These are phyloP conservation scores for Talaromyces rugulosus DNA, from an alignment of 2,329 filamentous ascomycete genomes.

Conservation along the genomic window DNA sequence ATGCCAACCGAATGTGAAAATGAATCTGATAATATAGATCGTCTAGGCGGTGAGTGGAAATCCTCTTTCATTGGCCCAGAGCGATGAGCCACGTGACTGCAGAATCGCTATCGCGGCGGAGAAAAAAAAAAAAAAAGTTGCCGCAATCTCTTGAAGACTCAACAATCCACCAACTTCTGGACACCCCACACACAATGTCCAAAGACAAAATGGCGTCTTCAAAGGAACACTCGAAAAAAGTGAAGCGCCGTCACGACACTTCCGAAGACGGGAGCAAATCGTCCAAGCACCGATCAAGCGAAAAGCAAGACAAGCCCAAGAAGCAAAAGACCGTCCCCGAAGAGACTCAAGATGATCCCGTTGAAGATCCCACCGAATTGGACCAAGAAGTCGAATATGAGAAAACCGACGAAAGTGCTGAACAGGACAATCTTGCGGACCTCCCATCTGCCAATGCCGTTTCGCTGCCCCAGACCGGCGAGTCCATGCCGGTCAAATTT, in stretches of 20 bases:
- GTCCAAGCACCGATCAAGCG: conserved; percentile 14
- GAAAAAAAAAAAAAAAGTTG: neutral
- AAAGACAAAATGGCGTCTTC: conserved; percentile 35
- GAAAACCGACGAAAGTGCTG: conserved; percentile 35
- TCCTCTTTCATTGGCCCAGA: neutral
- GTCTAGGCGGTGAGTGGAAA: neutral
- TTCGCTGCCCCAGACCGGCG: conserved; percentile 55
- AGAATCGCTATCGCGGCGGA: neutral
- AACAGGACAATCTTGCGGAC: conserved; percentile 37
- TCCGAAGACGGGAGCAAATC: conserved; percentile 19
- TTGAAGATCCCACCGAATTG: conserved; percentile 14
- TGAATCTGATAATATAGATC: neutral
- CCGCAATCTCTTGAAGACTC: neutral
- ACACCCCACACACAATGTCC: conserved; percentile 13
- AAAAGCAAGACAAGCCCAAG: conserved; percentile 26
- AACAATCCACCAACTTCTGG: neutral
- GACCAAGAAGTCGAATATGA: conserved; percentile 32
- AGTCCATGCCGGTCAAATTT: conserved; percentile 61
- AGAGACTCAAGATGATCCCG: neutral
- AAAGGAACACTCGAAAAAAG: conserved; percentile 38
- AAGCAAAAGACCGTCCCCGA: conserved; percentile 16
- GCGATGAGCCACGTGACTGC: neutral
- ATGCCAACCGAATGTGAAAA: neutral
- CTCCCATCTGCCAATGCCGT: conserved; percentile 51
- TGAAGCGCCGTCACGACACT: conserved; percentile 42